Evolutionary conservation across 306 rosid genomes (phyloP).

Genomic region (Dalbergia oliveri): DNA sequence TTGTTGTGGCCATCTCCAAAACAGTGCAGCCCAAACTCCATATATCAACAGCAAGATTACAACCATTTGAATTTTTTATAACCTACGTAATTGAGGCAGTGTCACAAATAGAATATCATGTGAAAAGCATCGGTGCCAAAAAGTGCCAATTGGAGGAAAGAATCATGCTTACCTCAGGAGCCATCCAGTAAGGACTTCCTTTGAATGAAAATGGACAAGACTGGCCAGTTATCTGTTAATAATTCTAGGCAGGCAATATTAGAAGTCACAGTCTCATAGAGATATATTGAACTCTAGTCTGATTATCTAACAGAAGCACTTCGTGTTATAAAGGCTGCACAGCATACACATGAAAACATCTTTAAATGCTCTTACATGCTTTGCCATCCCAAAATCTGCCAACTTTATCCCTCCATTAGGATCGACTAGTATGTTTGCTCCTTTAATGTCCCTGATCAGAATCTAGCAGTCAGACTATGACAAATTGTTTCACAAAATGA

Average conservation of each 20-base stretch:
- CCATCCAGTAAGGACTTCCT: slow-evolving; percentile 99
- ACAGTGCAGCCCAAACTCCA: slow-evolving; percentile 99
- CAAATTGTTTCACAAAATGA: slow-evolving; percentile 59
- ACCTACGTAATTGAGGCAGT: slow-evolving; percentile 59
- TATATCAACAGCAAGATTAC: slow-evolving; percentile 92
- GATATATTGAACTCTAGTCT: slow-evolving; percentile 60
- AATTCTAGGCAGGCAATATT: slow-evolving; percentile 43
- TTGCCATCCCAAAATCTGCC: slow-evolving; percentile 99
- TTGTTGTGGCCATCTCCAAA: slow-evolving; percentile 94
- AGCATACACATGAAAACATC: slow-evolving; percentile 63
- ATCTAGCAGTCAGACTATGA: slow-evolving; percentile 53
- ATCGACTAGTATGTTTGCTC: slow-evolving; percentile 96
- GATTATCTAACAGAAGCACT: slow-evolving; percentile 52
- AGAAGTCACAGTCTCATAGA: slow-evolving; percentile 48
- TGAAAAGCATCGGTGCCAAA: slow-evolving; percentile 27
- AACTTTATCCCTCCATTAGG: slow-evolving; percentile 89
- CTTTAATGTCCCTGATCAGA: slow-evolving; percentile 88
- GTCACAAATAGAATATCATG: slow-evolving; percentile 37
- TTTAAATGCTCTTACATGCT: slow-evolving; percentile 83
- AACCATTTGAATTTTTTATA: slow-evolving; percentile 72
- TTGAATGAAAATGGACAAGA: slow-evolving; percentile 87
- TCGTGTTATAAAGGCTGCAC: slow-evolving; percentile 11
- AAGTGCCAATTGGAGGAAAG: neutral
- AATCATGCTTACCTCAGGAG: slow-evolving; percentile 83
- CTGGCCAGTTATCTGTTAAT: slow-evolving; percentile 76